Percentiles rank a stretch among this genome's conserved stretches.
phyloP scores from a whole-genome alignment of 2,329 filamentous ascomycete genomes.

The Intubia oerlemansii region DNA sequence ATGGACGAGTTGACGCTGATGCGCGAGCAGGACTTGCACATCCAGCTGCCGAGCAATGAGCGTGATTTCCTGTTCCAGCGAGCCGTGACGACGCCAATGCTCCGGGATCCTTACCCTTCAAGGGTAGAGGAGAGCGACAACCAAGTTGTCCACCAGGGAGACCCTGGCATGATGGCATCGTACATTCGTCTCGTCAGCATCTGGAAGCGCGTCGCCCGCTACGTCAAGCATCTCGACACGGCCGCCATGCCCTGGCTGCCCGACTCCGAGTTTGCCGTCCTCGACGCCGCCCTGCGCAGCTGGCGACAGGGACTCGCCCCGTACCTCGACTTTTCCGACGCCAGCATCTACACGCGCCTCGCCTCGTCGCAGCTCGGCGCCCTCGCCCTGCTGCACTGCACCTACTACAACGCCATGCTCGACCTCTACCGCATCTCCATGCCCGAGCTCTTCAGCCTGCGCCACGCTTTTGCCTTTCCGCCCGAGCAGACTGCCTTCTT shows the following conservation, averaged over 20 bases:
- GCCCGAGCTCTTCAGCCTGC: slow-evolving; percentile 22
- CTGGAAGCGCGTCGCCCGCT: slow-evolving; percentile 20
- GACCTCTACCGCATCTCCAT: slow-evolving; percentile 24
- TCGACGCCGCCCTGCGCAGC: slow-evolving; percentile 18
- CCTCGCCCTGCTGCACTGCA: slow-evolving; percentile 22
- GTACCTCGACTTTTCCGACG: slow-evolving; percentile 20
- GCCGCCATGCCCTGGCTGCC: slow-evolving; percentile 20
- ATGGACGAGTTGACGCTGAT: slow-evolving; percentile 5
- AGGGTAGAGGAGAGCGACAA: not conserved
- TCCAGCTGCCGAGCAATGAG: slow-evolving; percentile 26
- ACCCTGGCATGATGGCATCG: slow-evolving; percentile 22
- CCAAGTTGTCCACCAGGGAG: too few relatives aligned
- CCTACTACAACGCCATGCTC: slow-evolving; percentile 23
- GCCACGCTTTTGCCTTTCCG: slow-evolving; percentile 18
- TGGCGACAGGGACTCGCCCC: slow-evolving; percentile 22
- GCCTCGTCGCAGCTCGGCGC: slow-evolving; percentile 24
- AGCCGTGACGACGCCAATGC: not conserved
- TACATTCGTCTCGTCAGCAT: slow-evolving; percentile 20
- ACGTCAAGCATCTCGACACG: slow-evolving; percentile 20
- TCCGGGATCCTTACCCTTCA: not conserved
- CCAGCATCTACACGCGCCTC: slow-evolving; percentile 23
- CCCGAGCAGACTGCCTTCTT: slow-evolving; percentile 17
- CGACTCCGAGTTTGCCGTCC: slow-evolving; percentile 19
- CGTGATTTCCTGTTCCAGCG: slow-evolving; percentile 26
- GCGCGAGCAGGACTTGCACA: slow-evolving; percentile 13